Conservation (phyloP, 306 rosid genomes). For the Inga oerstediana region DNA sequence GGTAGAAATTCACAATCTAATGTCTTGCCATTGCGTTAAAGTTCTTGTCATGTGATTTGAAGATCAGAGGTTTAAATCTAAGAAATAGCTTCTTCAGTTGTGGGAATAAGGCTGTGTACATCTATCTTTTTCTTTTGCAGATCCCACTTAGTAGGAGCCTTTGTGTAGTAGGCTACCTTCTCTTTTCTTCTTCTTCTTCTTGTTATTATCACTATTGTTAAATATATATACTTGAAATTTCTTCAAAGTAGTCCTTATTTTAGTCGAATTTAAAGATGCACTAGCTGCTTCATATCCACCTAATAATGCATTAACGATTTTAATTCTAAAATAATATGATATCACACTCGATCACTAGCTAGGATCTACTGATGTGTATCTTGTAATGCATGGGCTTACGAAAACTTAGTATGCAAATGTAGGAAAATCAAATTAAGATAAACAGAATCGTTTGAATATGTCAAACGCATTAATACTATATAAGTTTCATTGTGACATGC, state of each 20-base stretch:
- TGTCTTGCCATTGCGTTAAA: too few relatives aligned
- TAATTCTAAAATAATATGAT: background rate
- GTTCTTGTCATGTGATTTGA: too few relatives aligned
- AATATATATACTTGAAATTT: background rate
- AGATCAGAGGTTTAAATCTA: accelerated
- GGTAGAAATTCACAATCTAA: too few relatives aligned
- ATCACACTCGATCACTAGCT: background rate
- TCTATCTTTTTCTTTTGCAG: too few relatives aligned
- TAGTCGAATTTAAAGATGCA: too few relatives aligned
- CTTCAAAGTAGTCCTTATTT: background rate
- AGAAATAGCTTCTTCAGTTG: too few relatives aligned
- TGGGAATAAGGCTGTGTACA: too few relatives aligned
- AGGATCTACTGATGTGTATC: background rate
- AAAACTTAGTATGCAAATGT: background rate
- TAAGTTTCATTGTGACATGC: background rate
- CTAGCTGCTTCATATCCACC: background rate
- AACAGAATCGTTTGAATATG: background rate
- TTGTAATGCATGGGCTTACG: background rate
- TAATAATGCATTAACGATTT: background rate
- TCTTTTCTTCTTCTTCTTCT: too few relatives aligned
- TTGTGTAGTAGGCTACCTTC: too few relatives aligned
- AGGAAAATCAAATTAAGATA: background rate
- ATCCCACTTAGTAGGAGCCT: too few relatives aligned
- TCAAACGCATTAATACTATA: background rate
- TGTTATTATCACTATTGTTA: too few relatives aligned